Conservation (phyloP, 192 early-diverging fungal species). For the Umbelopsis sp. region DNA sequence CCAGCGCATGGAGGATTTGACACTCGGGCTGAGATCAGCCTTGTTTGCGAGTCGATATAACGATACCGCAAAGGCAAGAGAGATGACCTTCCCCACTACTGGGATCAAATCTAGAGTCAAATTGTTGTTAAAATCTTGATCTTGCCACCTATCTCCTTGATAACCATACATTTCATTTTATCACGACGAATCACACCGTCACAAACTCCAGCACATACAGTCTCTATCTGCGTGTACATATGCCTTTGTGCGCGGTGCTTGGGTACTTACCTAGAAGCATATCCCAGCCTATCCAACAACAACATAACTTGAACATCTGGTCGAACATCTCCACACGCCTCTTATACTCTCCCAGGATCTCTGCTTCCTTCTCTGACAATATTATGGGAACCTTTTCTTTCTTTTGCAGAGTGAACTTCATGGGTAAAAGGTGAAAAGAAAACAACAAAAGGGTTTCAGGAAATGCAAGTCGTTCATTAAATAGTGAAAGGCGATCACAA, state of each 20-base stretch:
- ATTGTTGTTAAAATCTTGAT: neutral
- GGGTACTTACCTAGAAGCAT: slow-evolving; percentile 23
- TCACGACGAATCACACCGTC: too few relatives aligned
- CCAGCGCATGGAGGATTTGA: slow-evolving; percentile 30
- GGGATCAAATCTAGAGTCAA: slow-evolving; percentile 29
- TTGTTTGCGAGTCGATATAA: slow-evolving; percentile 32
- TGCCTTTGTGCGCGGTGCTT: too few relatives aligned
- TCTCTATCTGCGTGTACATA: too few relatives aligned
- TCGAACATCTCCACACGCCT: slow-evolving; percentile 19
- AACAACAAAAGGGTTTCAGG: neutral
- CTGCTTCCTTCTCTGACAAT: neutral
- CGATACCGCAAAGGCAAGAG: slow-evolving; percentile 25
- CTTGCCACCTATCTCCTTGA: too few relatives aligned
- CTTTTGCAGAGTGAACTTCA: neutral
- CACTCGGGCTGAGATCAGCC: slow-evolving; percentile 20
- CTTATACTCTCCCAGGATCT: slow-evolving; percentile 21
- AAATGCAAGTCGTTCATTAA: too few relatives aligned
- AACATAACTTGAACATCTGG: slow-evolving; percentile 31
- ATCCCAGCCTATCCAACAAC: slow-evolving; percentile 40
- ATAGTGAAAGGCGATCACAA: too few relatives aligned
- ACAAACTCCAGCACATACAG: too few relatives aligned
- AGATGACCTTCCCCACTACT: slow-evolving; percentile 33
- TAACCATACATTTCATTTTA: neutral
- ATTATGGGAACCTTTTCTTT: neutral
- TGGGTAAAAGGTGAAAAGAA: neutral